Percentiles rank a stretch among this genome's conserved stretches.
Evolutionary conservation across 1,284 basidiomycete genomes (phyloP).

Genomic region (Leccinum cinnamomeum): DNA sequence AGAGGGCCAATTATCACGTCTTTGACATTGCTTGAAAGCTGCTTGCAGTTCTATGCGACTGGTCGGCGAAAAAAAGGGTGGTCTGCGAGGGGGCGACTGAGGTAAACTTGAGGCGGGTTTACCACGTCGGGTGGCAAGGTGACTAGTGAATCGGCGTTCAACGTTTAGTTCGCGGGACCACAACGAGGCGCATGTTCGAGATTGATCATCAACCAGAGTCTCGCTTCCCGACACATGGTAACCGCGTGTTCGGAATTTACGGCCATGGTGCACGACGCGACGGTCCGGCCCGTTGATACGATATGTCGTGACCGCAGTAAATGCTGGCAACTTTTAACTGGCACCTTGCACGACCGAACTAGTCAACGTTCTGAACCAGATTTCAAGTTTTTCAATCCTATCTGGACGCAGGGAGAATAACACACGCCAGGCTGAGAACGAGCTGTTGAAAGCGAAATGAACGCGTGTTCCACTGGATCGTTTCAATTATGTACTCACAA

Average conservation of each 20-base stretch:
- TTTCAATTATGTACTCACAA: slow-evolving; percentile 1
- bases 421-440: not conserved
- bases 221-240: slow-evolving; percentile 30
- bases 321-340: slow-evolving; percentile 1
- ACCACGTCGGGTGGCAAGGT: slow-evolving; percentile 12
- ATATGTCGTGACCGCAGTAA: not conserved
- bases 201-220: slow-evolving; percentile 20
- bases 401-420: not conserved
- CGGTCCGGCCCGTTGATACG: slow-evolving; percentile 12
- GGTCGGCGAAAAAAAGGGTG: slow-evolving; percentile 4
- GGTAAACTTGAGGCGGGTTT: slow-evolving; percentile 30
- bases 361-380: not conserved
- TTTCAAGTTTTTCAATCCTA: not conserved
- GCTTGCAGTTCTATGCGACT: slow-evolving; percentile 15
- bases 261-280: slow-evolving; percentile 16
- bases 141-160: slow-evolving; percentile 23
- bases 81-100: slow-evolving; percentile 23
- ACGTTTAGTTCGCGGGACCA: slow-evolving; percentile 14
- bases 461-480: slow-evolving; percentile 1
- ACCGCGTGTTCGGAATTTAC: slow-evolving; percentile 31
- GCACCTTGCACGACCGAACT: too few species aligned
- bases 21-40: slow-evolving; percentile 22
- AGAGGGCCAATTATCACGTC: slow-evolving; percentile 30
- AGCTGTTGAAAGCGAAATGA: slow-evolving; percentile 20
- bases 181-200: slow-evolving; percentile 30